Percentiles rank a stretch among this genome's conserved stretches.
Evolutionary conservation across 768 basidiomycete species (phyloP).

Genomic region (Boletus bicolor): DNA sequence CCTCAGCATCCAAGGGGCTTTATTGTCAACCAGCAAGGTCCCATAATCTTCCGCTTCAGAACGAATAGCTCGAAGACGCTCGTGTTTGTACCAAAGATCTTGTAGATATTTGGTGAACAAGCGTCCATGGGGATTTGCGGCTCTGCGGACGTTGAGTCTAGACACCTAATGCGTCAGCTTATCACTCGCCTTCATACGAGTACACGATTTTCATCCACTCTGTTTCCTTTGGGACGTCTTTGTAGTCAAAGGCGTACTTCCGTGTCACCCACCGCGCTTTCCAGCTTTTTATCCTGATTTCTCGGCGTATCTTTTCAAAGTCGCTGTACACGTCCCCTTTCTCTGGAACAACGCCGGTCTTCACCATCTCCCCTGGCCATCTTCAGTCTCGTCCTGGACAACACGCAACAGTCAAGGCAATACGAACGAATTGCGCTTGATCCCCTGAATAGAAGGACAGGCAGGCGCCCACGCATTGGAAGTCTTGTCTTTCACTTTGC

Average conservation of each 20-base stretch:
- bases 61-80: conserved; percentile 91
- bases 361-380: conserved; percentile 41
- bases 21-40: conserved; percentile 94
- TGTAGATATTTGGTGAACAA: conserved; percentile 79
- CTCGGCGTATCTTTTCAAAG: conserved; percentile 74
- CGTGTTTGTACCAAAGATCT: conserved; percentile 89
- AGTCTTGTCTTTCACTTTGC: conserved; percentile 82
- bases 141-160: conserved; percentile 16
- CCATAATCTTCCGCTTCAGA: conserved; percentile 97
- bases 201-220: conserved; percentile 95
- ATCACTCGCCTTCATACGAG: conserved; percentile 70
- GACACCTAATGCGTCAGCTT: not conserved
- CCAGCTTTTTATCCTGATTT: conserved; percentile 72
- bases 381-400: conserved; percentile 32
- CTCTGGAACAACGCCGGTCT: conserved; percentile 74
- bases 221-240: conserved; percentile 75
- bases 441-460: conserved; percentile 78
- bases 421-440: conserved; percentile 89
- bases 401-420: conserved; percentile 71
- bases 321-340: conserved; percentile 74
- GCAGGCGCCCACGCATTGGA: conserved; percentile 71
- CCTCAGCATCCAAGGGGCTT: no score
- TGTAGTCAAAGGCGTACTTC: conserved; percentile 83
- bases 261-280: conserved; percentile 82
- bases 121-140: conserved; percentile 63